A percentile compares a stretch with the other conserved stretches of the same genome.
phyloP scores from a whole-genome alignment of 2,329 filamentous ascomycete species.

The Balansia obtecta region DNA sequence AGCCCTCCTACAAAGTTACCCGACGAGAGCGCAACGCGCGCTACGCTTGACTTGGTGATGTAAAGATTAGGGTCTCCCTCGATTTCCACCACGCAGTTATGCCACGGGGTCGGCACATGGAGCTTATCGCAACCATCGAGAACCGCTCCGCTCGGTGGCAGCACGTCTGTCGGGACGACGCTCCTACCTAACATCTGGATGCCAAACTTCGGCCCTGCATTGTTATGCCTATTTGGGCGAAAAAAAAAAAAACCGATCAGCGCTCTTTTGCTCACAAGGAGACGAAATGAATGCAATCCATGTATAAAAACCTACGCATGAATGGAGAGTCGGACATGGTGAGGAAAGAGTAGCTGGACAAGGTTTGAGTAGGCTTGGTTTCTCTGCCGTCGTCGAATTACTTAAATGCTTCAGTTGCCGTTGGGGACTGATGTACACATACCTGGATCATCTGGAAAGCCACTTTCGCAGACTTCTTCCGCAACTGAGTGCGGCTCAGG shows the following conservation, averaged over 20 bases:
- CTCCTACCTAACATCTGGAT: conserved; percentile 23
- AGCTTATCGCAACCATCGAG: conserved; percentile 13
- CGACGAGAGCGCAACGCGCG: conserved; percentile 6
- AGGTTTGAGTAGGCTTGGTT: conserved; percentile 36
- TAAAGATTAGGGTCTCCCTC: conserved; percentile 10
- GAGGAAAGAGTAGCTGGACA: conserved; percentile 31
- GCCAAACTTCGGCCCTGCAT: conserved; percentile 29
- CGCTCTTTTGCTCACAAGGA: neutral
- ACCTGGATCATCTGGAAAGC: conserved; percentile 23
- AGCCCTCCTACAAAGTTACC: conserved; percentile 3
- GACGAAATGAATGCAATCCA: neutral
- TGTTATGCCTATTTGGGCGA: conserved; percentile 17
- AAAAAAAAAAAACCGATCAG: too few relatives aligned
- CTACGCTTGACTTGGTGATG: conserved; percentile 12
- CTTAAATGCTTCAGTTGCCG: neutral
- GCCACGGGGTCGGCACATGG: conserved; percentile 29
- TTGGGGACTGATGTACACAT: neutral
- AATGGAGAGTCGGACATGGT: conserved; percentile 33
- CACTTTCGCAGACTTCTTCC: conserved; percentile 17
- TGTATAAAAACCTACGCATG: conserved; percentile 24
- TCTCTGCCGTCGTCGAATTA: conserved; percentile 12
- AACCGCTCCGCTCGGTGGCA: conserved; percentile 14
- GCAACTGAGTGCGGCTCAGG: conserved; percentile 16
- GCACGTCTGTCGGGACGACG: conserved; percentile 19
- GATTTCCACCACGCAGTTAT: conserved; percentile 25